A percentile compares a stretch with the other conserved stretches of the same genome.
Evolutionary conservation across 371 early-diverging fungal species (phyloP).

Genomic region (Catenaria anguillulae): DNA sequence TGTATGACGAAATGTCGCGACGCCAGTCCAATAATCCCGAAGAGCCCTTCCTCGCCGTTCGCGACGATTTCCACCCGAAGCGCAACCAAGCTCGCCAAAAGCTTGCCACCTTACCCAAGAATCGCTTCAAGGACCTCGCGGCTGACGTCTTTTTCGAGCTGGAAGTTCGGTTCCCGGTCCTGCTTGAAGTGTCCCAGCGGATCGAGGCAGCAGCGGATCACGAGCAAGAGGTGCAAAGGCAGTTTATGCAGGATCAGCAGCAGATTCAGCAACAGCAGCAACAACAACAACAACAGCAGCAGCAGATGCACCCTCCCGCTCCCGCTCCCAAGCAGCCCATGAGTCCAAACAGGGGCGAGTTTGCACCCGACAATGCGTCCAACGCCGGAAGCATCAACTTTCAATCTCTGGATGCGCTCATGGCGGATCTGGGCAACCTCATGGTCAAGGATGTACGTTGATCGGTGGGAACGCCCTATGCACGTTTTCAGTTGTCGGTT

Average conservation of each 20-base stretch:
- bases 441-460: slow-evolving; percentile 19
- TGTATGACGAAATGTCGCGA: slow-evolving; percentile 82
- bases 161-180: slow-evolving; percentile 48
- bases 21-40: slow-evolving; percentile 41
- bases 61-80: slow-evolving; percentile 79
- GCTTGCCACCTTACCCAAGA: slow-evolving; percentile 68
- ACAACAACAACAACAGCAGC: not conserved
- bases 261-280: not conserved
- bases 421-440: slow-evolving; percentile 69
- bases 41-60: slow-evolving; percentile 70
- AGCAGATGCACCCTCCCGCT: no score
- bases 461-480: no score
- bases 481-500: no score
- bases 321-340: no score
- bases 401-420: slow-evolving; percentile 56
- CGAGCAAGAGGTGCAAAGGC: not conserved
- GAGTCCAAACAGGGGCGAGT: no score
- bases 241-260: not conserved
- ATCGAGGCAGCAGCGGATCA: slow-evolving; percentile 7
- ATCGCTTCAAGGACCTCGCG: slow-evolving; percentile 78
- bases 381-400: slow-evolving; percentile 22
- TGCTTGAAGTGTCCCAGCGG: slow-evolving; percentile 5
- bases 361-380: not conserved
- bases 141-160: slow-evolving; percentile 81
- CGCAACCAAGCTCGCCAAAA: slow-evolving; percentile 95